A percentile compares a stretch with the other conserved stretches of the same genome.
Evolutionary conservation across 2,329 filamentous ascomycete species (phyloP).

Genomic region (Monosporascus sp.): DNA sequence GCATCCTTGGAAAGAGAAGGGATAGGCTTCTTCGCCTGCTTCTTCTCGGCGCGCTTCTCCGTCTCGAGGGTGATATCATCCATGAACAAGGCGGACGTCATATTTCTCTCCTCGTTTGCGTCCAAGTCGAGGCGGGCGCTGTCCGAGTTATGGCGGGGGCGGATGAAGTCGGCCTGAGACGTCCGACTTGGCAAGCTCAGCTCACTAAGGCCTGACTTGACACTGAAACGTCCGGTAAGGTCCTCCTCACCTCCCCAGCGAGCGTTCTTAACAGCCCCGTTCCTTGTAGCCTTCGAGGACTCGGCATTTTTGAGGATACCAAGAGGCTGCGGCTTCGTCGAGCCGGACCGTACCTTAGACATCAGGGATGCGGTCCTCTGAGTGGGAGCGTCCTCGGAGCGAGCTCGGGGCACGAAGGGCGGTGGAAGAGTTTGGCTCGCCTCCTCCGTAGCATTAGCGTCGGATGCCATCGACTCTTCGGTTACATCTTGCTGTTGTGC

Average conservation of each 20-base stretch:
- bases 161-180: conserved; percentile 15
- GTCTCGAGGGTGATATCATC: conserved; percentile 52
- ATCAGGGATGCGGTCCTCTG: conserved; percentile 10
- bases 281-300: neutral
- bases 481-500: conserved; percentile 15
- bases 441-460: conserved; percentile 18
- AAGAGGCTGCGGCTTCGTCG: conserved; percentile 17
- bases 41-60: conserved; percentile 27
- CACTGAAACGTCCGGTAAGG: conserved; percentile 27
- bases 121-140: conserved; percentile 22
- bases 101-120: conserved; percentile 39
- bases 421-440: conserved; percentile 24
- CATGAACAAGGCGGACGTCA: conserved; percentile 54
- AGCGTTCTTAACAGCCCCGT: neutral
- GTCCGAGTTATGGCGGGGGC: conserved; percentile 17
- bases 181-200: conserved; percentile 23
- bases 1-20: conserved; percentile 47
- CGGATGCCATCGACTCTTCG: conserved; percentile 12
- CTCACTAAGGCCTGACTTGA: conserved; percentile 27
- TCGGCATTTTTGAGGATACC: conserved; percentile 31
- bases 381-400: conserved; percentile 10
- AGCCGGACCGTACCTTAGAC: conserved; percentile 10
- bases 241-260: conserved; percentile 16
- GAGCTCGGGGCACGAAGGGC: conserved; percentile 13
- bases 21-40: conserved; percentile 23